Base-by-base conservation (phyloP, 805 yeast genomes). In the Candida nanaspora region DNA sequence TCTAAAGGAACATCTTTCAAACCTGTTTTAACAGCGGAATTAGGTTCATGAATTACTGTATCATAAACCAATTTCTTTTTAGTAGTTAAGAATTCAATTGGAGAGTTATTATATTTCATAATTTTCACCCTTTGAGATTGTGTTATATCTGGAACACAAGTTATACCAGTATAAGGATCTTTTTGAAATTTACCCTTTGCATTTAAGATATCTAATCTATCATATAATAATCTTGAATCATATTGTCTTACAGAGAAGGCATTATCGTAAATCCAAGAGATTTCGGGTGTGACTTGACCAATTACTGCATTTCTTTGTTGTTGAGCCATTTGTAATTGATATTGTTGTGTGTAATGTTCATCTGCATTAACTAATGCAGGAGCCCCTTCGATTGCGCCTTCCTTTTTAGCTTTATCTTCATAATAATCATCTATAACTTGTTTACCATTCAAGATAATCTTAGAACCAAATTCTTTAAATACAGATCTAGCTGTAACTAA, bases 401-500 rank as follows among this genome's bases (percentile, higher is more conserved):
- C 66, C 37, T 62, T 69, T 26, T 73, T 64, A 0, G 80, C 77
- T 42, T 62, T 56, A 34, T 69, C 74, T 55, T 83, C 95, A 68
- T 89, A 86, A 59, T 89, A 93, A 61, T 93, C 98, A 64, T 93
- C 98, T 11, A 66, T 70, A 23, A 86, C 82, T 48, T 83, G 78
- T 46, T 73, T 76, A 33, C 98, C 98, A 40, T 86, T 83, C 18
- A 77, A 73, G 30, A 93, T 69, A 38, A 89, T 78, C 45, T 78
- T 77, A 20, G 95, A 85, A 4, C 98, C 98, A 68, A 93, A 91
- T 62, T 89, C 98, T 48, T 88, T 74, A 63, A 76, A 93, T 2
- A 88, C 80, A 14, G 94, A 81, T 42, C 94, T 75, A 0, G 98
- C 97, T 6, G 97, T 81, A 6, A 93, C 95, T 32, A 91, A 67